Percentiles rank a stretch among this genome's conserved stretches.
Evolutionary conservation across 176 grass and related monocot genomes (phyloP).

Genomic region (Thalia dealbata): DNA sequence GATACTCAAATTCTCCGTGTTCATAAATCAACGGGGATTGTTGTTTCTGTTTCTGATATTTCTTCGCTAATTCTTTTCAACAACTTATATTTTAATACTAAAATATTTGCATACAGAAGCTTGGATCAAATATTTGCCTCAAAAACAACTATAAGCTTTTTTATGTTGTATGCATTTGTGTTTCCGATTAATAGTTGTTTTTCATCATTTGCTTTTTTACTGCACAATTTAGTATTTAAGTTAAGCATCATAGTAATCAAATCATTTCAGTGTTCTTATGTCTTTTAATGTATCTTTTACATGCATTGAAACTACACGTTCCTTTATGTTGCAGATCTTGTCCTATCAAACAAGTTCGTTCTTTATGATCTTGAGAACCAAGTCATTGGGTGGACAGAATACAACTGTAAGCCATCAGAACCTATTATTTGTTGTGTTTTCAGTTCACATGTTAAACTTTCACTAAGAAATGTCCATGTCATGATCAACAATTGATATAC

Average conservation of each 20-base stretch:
- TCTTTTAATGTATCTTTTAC: background rate
- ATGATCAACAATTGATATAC: background rate
- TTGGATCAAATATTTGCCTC: no score
- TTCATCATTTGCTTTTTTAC: background rate
- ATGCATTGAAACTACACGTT: background rate
- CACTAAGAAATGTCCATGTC: background rate
- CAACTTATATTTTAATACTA: no score
- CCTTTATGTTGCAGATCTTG: constrained; percentile 49
- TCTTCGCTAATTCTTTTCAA: no score
- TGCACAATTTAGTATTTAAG: background rate
- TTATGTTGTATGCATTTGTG: background rate
- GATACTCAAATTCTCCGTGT: no score
- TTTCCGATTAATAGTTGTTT: background rate
- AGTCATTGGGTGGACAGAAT: constrained; percentile 76
- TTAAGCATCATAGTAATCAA: background rate
- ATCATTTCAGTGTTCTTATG: background rate
- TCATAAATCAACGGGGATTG: no score
- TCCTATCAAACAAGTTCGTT: constrained; percentile 84
- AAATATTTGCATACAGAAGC: no score
- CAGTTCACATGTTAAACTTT: no score
- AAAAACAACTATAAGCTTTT: no score
- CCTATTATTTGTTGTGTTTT: constrained; percentile 5
- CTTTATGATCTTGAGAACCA: constrained; percentile 93
- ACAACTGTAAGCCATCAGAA: constrained; percentile 72
- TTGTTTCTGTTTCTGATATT: no score